Base-by-base conservation (phyloP, 2,329 filamentous ascomycete genomes). In the Colletotrichum neosansevieriae region DNA sequence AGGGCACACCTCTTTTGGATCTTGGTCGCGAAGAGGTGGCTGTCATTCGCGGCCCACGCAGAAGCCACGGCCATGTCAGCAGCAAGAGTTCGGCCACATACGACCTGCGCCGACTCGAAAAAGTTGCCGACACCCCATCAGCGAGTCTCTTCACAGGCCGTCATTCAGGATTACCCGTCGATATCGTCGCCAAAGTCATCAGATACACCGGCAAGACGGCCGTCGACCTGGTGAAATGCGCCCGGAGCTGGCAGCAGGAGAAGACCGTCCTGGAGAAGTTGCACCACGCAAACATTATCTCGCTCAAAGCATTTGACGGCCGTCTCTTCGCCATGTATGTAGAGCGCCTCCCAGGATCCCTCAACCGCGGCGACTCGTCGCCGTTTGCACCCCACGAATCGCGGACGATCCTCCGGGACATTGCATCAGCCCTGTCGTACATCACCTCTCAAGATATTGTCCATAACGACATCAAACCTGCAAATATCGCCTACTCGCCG, bases 381-480 rank as follows among this genome's bases (percentile, higher is more conserved):
- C 63, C 63, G 3, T 61, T 58, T 9, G 49, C 53, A 38, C 19
- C 32, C 42, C 21, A 15, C 32, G 50, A 67, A 7, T 17, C 63
- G 10, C 42, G 24, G 3, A 36, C 15, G 4, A 69, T 70, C 15
- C 47, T 67, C 19, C 24, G 51, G 4, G 44, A 61, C 58, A 59
- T 58, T 2, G 47, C 62, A 24, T 58, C 58, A 2, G 63, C 67
- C 13, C 38, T 63, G 1, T 15, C 19, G 24, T 63, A 63, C n/a
- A 50, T 70, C 29, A 45, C 36, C 6, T n/a, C n/a, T 15, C 29
- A 58, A 5, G 6, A 40, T 12, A 44, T 70, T 17, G 36, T 51
- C 47, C 58, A 67, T 19, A 67, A 64, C 36, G 68, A 67, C 44
- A 60, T 67, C 24, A 70, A 70, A 40, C 63, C 63, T 24, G 54